Evolutionary conservation across 2,329 filamentous ascomycete genomes (phyloP), one percentile per base, ranked within the genome.

Genomic region (Emydomyces testavorans): DNA sequence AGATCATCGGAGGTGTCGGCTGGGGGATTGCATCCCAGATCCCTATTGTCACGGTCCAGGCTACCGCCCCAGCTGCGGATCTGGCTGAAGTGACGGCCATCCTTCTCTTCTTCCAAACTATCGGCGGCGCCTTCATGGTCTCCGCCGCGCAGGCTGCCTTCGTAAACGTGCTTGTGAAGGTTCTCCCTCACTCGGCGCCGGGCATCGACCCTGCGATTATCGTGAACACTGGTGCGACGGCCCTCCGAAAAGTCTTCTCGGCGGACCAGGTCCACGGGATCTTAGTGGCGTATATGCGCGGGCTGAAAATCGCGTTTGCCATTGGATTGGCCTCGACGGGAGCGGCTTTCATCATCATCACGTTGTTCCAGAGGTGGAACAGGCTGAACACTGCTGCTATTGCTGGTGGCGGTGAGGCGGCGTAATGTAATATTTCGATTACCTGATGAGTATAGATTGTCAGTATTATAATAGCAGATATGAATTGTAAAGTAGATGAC

Each of bases 201-300:
- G 65, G 63, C 21, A 56, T 74, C 5, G 56, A 72, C 46, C 61
- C 71, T 0, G 52, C 46, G 10, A 51, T 68, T 13, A 67, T 76
- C 1, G 58, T 71, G 6, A 54, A 54, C 1, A 66, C 67, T 4
- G 75, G 75, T 20, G 75, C 75, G 1, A 86, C 81, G 0, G 71
- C 78, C 38, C 67, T 89, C 16, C 72, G 74, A 50, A 58, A 65
- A 0, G 59, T 67, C 2, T 75, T 85, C 21, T 66, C 73, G 0
- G 53, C 63, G 0, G 55, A 76, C 50, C 75, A 71, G 50, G 60
- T 80, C 2, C 57, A 60, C 1, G 64, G 58, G 0, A 57, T 69
- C 4, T 40, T 68, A 37, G 50, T 48, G 18, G 63, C 62, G 4
- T 69, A 68, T 36, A 42, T 41, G 36, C 3, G 2, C 3, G 48